Base-by-base conservation (phyloP, 2,329 filamentous ascomycete species). In the Monilinia aucupariae region DNA sequence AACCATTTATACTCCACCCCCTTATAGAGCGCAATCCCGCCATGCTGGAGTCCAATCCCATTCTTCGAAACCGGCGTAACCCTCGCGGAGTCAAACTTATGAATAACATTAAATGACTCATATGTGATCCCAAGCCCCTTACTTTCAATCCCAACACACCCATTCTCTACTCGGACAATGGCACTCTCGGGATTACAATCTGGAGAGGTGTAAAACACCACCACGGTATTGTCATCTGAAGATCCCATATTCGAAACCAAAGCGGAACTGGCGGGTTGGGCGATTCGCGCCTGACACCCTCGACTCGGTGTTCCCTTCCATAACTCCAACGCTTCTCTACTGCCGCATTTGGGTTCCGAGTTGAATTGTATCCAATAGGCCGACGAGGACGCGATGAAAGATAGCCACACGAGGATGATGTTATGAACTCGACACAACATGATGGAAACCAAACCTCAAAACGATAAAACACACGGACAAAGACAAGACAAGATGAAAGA, bases 41-140 rank as follows among this genome's bases (percentile, higher is more conserved):
- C 58, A 34, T 53, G 47, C 9, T 53, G 47, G 17, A 32, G 53
- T 10, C 34, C 48, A 32, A 52, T 30, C 17, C n/a, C 58, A 45
- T 60, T 60, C 49, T 60, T 60, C n/a, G 47, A 53, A 20, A 60
- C n/a, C 39, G 58, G 58, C 13, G 58, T 60, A 12, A 52, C 30
- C 20, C 58, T 25, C 17, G 47, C 37, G 9, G 34, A 17, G 22
- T 60, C 58, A 43, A 52, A 43, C 3, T 25, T 32, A 9, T 27
- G 45, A 34, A 60, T 53, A 7, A 60, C 58, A 30, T 60, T 60
- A 30, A 60, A 60, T 10, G 47, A 52, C 20, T 43, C 34, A 10
- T 53, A 60, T 13, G 32, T 43, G 25, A 52, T 30, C 13, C 7
- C 58, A 43, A 43, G 48, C 20, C 12, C 32, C 9, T 12, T 15